Evolutionary conservation across 768 basidiomycete genomes (phyloP).

Genomic region (Agaricus subrufescens): DNA sequence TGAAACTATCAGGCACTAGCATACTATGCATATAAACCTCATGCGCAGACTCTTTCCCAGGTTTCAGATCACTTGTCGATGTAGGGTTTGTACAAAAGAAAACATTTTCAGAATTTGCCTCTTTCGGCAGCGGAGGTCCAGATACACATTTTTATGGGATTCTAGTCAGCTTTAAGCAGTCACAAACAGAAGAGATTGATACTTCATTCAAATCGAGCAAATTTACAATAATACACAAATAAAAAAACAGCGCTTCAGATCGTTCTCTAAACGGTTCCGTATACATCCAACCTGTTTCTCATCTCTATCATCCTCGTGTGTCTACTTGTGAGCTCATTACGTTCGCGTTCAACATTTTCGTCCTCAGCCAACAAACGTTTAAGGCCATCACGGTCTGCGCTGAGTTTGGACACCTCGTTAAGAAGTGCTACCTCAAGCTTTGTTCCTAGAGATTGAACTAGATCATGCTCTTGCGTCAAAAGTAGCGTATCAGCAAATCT

Average conservation of each 20-base stretch:
- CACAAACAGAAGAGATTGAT: no score
- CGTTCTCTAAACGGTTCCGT: conserved; percentile 8
- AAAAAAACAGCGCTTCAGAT: neutral
- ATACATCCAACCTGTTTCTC: conserved; percentile 24
- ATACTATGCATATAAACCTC: no score
- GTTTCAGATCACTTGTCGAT: no score
- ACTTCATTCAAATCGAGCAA: no score
- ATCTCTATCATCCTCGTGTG: conserved; percentile 27
- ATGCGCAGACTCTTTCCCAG: no score
- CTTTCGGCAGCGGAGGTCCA: no score
- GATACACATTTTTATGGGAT: no score
- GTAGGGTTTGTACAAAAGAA: no score
- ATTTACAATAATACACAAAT: no score
- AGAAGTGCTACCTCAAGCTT: conserved; percentile 32
- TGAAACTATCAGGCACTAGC: no score
- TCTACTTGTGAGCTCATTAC: conserved; percentile 25
- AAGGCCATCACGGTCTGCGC: conserved; percentile 13
- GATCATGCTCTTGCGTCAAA: conserved; percentile 38
- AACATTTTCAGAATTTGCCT: no score
- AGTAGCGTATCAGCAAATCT: conserved; percentile 54
- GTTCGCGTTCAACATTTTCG: conserved; percentile 23
- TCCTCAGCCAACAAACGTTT: conserved; percentile 36
- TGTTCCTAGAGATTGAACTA: conserved; percentile 34
- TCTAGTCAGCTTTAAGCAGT: no score
- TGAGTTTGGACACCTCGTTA: conserved; percentile 16